phyloP scores from a whole-genome alignment of 129 eudicot genomes.

The Arctium minus region DNA sequence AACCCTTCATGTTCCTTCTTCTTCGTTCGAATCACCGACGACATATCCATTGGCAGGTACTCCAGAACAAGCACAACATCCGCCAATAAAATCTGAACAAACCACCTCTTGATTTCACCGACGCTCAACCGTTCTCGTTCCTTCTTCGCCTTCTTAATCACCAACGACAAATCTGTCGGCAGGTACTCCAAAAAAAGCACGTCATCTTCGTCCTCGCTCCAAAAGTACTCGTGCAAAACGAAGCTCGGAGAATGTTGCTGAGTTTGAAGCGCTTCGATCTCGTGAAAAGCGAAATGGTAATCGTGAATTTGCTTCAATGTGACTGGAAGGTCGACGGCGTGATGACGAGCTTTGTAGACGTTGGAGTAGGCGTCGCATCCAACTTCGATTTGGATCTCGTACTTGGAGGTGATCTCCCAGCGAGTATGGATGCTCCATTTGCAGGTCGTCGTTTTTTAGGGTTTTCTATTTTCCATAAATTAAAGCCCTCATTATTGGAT shows the following conservation, averaged over 20 bases:
- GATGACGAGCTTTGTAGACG: constrained; percentile 73
- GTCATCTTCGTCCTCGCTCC: constrained; percentile 77
- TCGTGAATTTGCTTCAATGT: constrained; percentile 94
- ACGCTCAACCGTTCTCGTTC: constrained; percentile 47
- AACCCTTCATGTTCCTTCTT: constrained; percentile 51
- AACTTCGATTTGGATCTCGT: constrained; percentile 54
- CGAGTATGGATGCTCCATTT: constrained; percentile 99
- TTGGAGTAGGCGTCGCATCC: constrained; percentile 93
- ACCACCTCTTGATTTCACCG: constrained; percentile 85
- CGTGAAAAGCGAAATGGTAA: constrained; percentile 72
- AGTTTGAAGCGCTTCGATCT: constrained; percentile 77
- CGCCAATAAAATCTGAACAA: constrained; percentile 49
- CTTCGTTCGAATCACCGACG: constrained; percentile 48
- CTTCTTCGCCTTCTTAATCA: constrained; percentile 48
- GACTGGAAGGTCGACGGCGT: constrained; percentile 56
- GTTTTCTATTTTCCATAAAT: too few species aligned
- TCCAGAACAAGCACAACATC: constrained; percentile 88
- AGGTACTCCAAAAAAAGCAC: constrained; percentile 81
- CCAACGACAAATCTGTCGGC: constrained; percentile 56
- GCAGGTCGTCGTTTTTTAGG: constrained; percentile 30
- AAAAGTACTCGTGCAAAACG: constrained; percentile 76
- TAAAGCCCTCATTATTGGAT: too few species aligned
- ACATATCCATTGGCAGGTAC: constrained; percentile 66
- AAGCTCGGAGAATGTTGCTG: constrained; percentile 74
- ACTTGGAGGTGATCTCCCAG: constrained; percentile 65